phyloP scores from a whole-genome alignment of 805 yeast species.

The Candida tammaniensis region DNA sequence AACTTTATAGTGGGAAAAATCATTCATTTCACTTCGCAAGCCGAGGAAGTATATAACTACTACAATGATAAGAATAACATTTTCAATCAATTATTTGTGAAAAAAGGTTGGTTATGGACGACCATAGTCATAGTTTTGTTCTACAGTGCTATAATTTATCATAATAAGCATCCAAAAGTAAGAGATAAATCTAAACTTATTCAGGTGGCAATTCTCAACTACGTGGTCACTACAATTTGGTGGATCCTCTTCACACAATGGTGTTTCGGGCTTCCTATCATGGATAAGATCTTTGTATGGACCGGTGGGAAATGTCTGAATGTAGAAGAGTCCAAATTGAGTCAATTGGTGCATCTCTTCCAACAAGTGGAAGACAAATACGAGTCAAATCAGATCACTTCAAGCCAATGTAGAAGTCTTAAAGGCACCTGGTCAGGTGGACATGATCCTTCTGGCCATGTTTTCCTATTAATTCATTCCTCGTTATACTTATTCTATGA shows the following conservation, averaged over 20 bases:
- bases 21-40: conserved; percentile 42
- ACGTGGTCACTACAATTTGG: conserved; percentile 61
- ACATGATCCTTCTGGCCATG: conserved; percentile 95
- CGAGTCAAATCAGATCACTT: conserved; percentile 20
- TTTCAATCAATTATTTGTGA: conserved; percentile 73
- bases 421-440: conserved; percentile 79
- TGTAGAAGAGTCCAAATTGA: conserved; percentile 15
- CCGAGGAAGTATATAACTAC: conserved; percentile 47
- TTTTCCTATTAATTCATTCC: conserved; percentile 70
- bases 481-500: conserved; percentile 68
- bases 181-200: conserved; percentile 8
- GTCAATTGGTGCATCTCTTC: conserved; percentile 12
- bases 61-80: conserved; percentile 64
- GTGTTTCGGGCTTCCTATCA: conserved; percentile 79
- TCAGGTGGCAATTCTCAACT: conserved; percentile 37
- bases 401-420: conserved; percentile 36
- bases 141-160: conserved; percentile 17
- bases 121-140: conserved; percentile 26
- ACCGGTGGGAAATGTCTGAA: conserved; percentile 80
- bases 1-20: conserved; percentile 53
- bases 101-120: conserved; percentile 94
- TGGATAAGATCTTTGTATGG: conserved; percentile 76
- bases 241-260: conserved; percentile 89
- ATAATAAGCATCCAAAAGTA: conserved; percentile 9
- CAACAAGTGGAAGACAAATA: conserved; percentile 7